A percentile compares a stretch with the other conserved stretches of the same genome.
phyloP scores from a whole-genome alignment of 306 rosid species.

The Notholithocarpus densiflorus region DNA sequence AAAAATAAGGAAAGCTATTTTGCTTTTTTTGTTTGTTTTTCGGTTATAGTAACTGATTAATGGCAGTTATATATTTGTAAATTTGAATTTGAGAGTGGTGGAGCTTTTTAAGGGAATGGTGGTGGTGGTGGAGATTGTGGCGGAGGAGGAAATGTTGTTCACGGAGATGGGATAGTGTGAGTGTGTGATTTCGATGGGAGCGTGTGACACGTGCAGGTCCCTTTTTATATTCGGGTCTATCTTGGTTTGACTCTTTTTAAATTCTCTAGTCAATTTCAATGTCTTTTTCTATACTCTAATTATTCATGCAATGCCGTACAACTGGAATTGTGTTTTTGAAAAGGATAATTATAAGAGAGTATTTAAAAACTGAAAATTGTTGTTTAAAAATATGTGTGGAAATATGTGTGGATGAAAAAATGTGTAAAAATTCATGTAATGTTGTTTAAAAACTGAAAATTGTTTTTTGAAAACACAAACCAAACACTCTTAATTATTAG shows the following conservation, averaged over 20 bases:
- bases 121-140: background rate
- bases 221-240: background rate
- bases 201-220: background rate
- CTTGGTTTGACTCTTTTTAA: conserved; percentile 6
- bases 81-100: background rate
- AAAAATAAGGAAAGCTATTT: conserved; percentile 27
- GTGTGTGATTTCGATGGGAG: background rate
- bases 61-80: background rate
- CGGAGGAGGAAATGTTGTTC: background rate
- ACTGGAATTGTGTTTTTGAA: no score
- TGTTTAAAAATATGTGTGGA: no score
- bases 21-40: background rate
- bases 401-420: no score
- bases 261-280: background rate
- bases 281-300: no score
- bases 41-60: no score
- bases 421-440: no score
- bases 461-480: no score
- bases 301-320: no score
- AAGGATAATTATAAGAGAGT: no score
- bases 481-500: no score
- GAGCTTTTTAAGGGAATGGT: background rate
- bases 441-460: no score
- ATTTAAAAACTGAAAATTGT: no score
- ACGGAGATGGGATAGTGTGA: background rate